These are phyloP conservation scores for Puccinellia tenuiflora DNA, from an alignment of 176 grass and related monocot genomes.

Conservation along the genomic window DNA sequence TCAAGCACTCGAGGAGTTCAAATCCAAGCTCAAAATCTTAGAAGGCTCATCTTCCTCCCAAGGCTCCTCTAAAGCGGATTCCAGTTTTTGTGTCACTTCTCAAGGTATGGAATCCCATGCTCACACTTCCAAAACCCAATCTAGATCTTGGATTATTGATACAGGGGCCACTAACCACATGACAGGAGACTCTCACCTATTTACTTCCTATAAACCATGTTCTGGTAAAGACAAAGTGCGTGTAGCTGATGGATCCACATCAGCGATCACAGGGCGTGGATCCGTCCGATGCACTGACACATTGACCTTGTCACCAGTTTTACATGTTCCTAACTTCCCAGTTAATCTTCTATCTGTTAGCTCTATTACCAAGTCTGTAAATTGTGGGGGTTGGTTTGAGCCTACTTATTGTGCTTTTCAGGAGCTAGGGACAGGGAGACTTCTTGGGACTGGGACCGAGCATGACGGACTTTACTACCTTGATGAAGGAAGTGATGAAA, in stretches of 20 bases:
- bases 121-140: background rate
- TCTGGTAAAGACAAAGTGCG: background rate
- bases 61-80: background rate
- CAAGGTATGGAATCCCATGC: background rate
- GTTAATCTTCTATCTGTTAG: background rate
- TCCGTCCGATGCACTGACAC: background rate
- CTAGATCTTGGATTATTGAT: background rate
- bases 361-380: background rate
- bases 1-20: background rate
- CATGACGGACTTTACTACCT: no score
- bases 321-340: background rate
- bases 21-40: background rate
- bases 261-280: background rate
- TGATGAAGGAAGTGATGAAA: no score
- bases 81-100: background rate
- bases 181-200: background rate
- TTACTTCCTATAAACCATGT: background rate
- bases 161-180: background rate
- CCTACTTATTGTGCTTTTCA: background rate
- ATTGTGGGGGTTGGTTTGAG: background rate
- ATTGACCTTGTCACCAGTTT: background rate
- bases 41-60: background rate
- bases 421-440: no score
- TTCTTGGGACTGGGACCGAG: no score
- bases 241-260: background rate